Evolutionary conservation across 2,329 filamentous ascomycete genomes (phyloP), one percentile per base, ranked within the genome.

Genomic region (Lasiodiplodia sp.): DNA sequence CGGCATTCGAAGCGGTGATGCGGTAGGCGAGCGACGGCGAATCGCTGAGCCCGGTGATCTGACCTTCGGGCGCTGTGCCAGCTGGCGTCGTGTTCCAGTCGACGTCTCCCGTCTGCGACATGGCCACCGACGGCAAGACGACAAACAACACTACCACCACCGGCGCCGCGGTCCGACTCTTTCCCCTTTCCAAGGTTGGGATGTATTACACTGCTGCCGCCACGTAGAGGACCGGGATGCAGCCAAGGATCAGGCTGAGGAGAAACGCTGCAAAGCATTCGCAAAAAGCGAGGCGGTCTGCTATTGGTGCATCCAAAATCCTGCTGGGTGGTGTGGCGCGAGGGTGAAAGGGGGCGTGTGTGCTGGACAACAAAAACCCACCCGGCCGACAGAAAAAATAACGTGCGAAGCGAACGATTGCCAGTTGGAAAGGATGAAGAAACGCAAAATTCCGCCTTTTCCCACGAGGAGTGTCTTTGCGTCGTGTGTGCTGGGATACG

Each of bases 1-100:
- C 47, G 49, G 28, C 53, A 10, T 65, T 65, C 5, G 47, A 53
- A 10, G 28, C 51, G n/a, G 47, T 65, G 18, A 65, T 34, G 16
- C 34, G 62, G 23, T 65, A 65, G 21, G n/a, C 62, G 12, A 53
- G 14, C 11, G 62, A 65, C 3, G 62, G 62, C 10, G 62, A 34
- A 18, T 65, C 62, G 49, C 31, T n/a, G 28, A 65, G 21, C 2
- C 55, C 53, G 47, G 49, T 65, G n/a, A 34, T 53, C n/a, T 53
- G 51, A 5, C 62, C 62, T 3, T 52, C 62, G 28, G 62, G 62
- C 4, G 62, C 47, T 12, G 47, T 52, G 25, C 14, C 25, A 7
- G 62, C 62, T 12, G 62, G 62, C 14, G 62, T 65, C n/a, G 47
- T 65, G 16, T 28, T 40, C 51, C 47, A 55, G 44, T 65, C 47